A percentile compares a stretch with the other conserved stretches of the same genome.
phyloP scores from a whole-genome alignment of 257 asterid species.

The Lavandula angustifolia region DNA sequence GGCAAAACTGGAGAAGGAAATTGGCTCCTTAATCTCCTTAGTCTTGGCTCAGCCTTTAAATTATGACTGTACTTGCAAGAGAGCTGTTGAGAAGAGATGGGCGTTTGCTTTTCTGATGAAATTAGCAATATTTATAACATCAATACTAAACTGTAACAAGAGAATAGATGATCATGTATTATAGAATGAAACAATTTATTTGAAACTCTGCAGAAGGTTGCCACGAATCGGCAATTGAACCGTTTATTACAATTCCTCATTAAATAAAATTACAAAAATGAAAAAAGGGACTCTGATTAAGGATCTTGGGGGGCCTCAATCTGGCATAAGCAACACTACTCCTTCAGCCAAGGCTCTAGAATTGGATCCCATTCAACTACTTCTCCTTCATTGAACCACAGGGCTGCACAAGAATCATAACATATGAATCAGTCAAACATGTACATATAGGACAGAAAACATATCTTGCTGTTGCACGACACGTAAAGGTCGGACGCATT shows the following conservation, averaged over 20 bases:
- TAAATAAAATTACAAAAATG: slow-evolving; percentile 31
- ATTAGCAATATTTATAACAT: no score
- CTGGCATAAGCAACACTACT: background rate
- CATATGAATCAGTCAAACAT: no score
- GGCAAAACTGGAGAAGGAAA: slow-evolving; percentile 5
- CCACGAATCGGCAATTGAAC: slow-evolving; percentile 16
- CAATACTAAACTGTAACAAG: no score
- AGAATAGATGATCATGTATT: background rate
- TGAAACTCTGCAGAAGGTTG: background rate
- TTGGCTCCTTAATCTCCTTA: background rate
- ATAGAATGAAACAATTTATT: slow-evolving; percentile 25
- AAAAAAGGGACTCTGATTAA: slow-evolving; percentile 8
- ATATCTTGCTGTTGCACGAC: no score
- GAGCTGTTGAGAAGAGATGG: no score
- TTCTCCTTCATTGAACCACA: no score
- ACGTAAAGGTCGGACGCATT: no score
- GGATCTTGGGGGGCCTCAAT: slow-evolving; percentile 32
- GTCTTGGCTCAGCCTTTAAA: background rate
- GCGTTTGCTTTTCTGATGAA: no score
- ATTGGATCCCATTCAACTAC: no score
- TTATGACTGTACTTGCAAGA: background rate
- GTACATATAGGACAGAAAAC: no score
- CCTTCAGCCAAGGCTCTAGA: no score
- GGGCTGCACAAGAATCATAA: no score
- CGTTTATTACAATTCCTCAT: slow-evolving; percentile 23